Conservation (phyloP, 2,329 filamentous ascomycete genomes). For the Claviceps quebecensis region DNA sequence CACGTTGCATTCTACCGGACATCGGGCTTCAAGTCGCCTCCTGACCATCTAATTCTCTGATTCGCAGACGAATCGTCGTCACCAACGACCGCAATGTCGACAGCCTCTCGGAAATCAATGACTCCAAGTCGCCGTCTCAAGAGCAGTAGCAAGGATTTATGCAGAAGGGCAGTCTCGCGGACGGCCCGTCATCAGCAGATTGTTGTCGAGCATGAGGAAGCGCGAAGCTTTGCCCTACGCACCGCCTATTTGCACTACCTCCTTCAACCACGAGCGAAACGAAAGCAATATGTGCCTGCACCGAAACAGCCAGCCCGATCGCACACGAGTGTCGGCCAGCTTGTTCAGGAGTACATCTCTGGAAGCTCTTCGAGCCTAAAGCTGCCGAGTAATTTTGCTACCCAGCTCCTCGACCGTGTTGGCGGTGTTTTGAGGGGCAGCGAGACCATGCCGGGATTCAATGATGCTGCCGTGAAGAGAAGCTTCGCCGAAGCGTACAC, state of each 20-base stretch:
- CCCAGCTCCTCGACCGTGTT: constrained; percentile 53
- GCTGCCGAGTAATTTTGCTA: constrained; percentile 41
- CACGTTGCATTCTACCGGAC: constrained; percentile 2
- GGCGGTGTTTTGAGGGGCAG: constrained; percentile 67
- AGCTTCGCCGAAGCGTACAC: constrained; percentile 93
- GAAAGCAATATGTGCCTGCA: constrained; percentile 69
- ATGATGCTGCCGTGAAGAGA: constrained; percentile 78
- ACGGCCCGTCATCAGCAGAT: constrained; percentile 25
- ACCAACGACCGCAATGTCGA: constrained; percentile 25
- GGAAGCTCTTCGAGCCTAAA: constrained; percentile 36
- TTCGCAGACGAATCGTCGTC: background rate
- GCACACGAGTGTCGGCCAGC: constrained; percentile 66
- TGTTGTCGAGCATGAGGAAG: constrained; percentile 57
- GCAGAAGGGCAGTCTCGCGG: constrained; percentile 28
- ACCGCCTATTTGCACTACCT: constrained; percentile 87
- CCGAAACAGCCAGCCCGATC: constrained; percentile 45
- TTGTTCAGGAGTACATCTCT: constrained; percentile 72
- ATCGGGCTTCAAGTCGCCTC: constrained; percentile 18
- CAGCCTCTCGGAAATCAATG: constrained; percentile 33
- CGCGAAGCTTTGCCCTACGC: constrained; percentile 81
- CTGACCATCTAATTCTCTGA: constrained; percentile 8
- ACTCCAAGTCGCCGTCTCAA: constrained; percentile 30
- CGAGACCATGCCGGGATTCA: constrained; percentile 77
- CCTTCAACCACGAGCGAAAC: constrained; percentile 76
- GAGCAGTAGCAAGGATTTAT: constrained; percentile 28